Conservation (phyloP, 805 yeast genomes). For the Kodamaea kakaduensis region DNA sequence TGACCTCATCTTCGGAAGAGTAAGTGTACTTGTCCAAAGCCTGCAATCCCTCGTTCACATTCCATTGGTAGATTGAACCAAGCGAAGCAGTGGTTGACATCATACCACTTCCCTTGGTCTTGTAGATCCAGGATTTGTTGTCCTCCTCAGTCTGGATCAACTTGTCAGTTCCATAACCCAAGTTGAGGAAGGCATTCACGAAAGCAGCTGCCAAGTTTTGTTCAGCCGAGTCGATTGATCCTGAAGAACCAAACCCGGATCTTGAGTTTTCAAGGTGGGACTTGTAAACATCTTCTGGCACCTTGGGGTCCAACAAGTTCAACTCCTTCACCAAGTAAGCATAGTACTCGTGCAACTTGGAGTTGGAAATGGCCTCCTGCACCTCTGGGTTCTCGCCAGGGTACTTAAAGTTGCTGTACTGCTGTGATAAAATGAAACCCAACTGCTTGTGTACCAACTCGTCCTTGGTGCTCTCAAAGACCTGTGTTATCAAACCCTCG, state of each 20-base stretch:
- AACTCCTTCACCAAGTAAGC: constrained; percentile 79
- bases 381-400: constrained; percentile 63
- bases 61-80: constrained; percentile 91
- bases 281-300: constrained; percentile 93
- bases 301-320: constrained; percentile 82
- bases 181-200: constrained; percentile 85
- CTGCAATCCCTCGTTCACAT: constrained; percentile 83
- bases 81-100: constrained; percentile 85
- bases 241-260: constrained; percentile 56
- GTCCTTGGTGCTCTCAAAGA: constrained; percentile 78
- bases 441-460: constrained; percentile 77
- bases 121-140: constrained; percentile 78
- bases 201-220: constrained; percentile 94
- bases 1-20: constrained; percentile 78
- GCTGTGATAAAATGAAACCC: constrained; percentile 84
- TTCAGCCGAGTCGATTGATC: constrained; percentile 76
- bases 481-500: constrained; percentile 69
- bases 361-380: constrained; percentile 81
- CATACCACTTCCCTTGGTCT: constrained; percentile 91
- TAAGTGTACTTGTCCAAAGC: constrained; percentile 83
- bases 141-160: constrained; percentile 71
- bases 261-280: constrained; percentile 76
- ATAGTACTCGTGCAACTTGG: constrained; percentile 73
- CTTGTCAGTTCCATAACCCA: constrained; percentile 88
- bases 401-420: constrained; percentile 70